These are phyloP conservation scores for Isoetes taiwanensis DNA, from an alignment of 75 land plant genomes.

Conservation along the genomic window DNA sequence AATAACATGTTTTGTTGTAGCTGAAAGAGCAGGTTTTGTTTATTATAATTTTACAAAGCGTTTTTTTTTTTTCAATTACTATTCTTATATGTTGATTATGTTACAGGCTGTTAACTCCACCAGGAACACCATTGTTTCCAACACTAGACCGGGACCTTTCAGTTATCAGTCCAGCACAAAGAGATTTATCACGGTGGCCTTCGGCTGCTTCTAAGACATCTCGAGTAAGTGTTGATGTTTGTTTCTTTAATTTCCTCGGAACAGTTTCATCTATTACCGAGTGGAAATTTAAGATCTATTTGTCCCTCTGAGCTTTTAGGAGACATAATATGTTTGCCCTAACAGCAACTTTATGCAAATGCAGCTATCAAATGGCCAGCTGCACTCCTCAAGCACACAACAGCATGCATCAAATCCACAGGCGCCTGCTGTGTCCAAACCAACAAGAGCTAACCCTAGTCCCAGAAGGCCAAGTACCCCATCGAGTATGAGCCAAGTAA, in stretches of 20 bases:
- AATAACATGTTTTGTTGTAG: not conserved
- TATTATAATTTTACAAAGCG: not conserved
- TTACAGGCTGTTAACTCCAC: conserved; percentile 1
- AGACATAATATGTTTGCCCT: no score
- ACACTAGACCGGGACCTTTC: not conserved
- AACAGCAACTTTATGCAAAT: no score
- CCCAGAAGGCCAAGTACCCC: not conserved
- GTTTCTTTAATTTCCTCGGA: not conserved
- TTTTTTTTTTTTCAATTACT: not conserved
- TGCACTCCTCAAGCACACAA: no score
- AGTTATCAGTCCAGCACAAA: no score
- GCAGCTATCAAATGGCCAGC: no score
- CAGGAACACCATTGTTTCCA: conserved; percentile 8
- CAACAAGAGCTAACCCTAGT: not conserved
- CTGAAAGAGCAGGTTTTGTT: not conserved
- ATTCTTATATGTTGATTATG: not conserved
- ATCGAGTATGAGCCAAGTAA: not conserved
- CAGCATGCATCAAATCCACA: no score
- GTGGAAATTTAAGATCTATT: not conserved
- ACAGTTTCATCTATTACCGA: not conserved
- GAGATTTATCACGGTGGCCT: not conserved
- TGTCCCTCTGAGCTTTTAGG: no score
- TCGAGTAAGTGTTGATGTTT: not conserved
- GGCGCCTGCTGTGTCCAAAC: not conserved
- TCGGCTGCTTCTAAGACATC: not conserved